Evolutionary conservation across 2,329 filamentous ascomycete genomes (phyloP), one percentile per base, ranked within the genome.

Genomic region (Ascosphaera pollenicola): DNA sequence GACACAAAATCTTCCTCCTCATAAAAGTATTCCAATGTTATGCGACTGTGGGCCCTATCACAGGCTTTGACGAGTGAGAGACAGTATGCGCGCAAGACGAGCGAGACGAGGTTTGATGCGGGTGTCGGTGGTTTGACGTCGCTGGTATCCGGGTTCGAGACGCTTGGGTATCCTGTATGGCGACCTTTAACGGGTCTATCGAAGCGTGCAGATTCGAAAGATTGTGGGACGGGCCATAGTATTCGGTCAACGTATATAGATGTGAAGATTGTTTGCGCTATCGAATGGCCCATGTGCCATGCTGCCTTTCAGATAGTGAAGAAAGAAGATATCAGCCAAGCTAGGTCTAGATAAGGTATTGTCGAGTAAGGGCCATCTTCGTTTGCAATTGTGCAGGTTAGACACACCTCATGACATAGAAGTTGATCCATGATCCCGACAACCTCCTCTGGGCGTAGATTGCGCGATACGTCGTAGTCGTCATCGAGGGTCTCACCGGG

Each of bases 1-100:
- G 83, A 85, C 16, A 91, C 82, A 53, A 98, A 94, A 51, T 98
- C 89, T 57, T 98, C 89, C 59, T 98, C 89, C 76, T 98, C 89
- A 49, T 87, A 95, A 53, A 78, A 94, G 48, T 91, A 78, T 54
- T 93, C 81, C n/a, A 68, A 67, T 40, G 73, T 75, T 44, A 95
- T 77, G 36, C 75, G 71, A 38, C 75, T 66, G 44, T 89, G 81
- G 10, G 91, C 80, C 48, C 74, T 73, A 44, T 75, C 73, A 52
- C 84, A 93, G 17, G 75, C 73, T 54, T 93, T 94, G 42, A 94
- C 64, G 41, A 94, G 58, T 0, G 74, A 81, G 3, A 94, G 57
- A 49, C 85, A 94, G 53, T 93, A 98, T 0, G 84, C 79, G 43
- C 83, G 69, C 19, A 98, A 63, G 1, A 89, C 67, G 34, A 70